Evolutionary conservation across 768 basidiomycete genomes (phyloP).

Genomic region (Boletus reticulatus): DNA sequence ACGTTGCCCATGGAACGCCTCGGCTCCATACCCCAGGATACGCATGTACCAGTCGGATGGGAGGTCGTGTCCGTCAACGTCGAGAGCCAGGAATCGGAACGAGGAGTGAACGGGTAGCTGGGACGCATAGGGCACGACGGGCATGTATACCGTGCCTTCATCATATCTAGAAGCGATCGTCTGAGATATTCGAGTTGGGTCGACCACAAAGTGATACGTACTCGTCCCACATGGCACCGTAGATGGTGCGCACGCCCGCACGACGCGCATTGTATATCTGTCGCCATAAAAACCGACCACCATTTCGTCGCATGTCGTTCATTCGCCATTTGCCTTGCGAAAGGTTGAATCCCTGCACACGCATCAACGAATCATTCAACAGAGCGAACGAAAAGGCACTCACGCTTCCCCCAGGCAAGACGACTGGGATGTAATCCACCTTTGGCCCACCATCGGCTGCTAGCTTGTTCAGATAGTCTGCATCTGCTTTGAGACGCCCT

Average conservation of each 20-base stretch:
- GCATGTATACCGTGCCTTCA: constrained; percentile 83
- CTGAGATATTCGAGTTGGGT: neutral
- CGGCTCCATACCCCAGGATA: constrained; percentile 68
- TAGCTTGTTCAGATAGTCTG: constrained; percentile 52
- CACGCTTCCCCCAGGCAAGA: constrained; percentile 80
- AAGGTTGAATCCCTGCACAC: constrained; percentile 60
- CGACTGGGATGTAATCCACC: constrained; percentile 81
- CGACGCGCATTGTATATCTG: constrained; percentile 69
- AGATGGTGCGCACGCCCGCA: constrained; percentile 62
- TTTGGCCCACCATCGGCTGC: constrained; percentile 46
- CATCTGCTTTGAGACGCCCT: constrained; percentile 61
- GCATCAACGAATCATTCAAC: neutral
- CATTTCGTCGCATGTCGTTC: constrained; percentile 70
- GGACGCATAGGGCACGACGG: constrained; percentile 53
- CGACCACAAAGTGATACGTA: constrained; percentile 22
- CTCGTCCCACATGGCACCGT: constrained; percentile 92
- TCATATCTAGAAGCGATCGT: constrained; percentile 54
- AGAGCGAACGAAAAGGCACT: constrained; percentile 27
- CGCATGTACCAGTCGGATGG: constrained; percentile 89
- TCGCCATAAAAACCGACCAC: constrained; percentile 77
- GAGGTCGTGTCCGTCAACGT: constrained; percentile 74
- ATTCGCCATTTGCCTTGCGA: constrained; percentile 68
- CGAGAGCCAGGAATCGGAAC: constrained; percentile 67
- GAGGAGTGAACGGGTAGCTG: constrained; percentile 59
- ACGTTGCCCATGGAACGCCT: constrained; percentile 65